Conservation (phyloP, 2,329 filamentous ascomycete species). For the Aspergillus ochraceoroseus region DNA sequence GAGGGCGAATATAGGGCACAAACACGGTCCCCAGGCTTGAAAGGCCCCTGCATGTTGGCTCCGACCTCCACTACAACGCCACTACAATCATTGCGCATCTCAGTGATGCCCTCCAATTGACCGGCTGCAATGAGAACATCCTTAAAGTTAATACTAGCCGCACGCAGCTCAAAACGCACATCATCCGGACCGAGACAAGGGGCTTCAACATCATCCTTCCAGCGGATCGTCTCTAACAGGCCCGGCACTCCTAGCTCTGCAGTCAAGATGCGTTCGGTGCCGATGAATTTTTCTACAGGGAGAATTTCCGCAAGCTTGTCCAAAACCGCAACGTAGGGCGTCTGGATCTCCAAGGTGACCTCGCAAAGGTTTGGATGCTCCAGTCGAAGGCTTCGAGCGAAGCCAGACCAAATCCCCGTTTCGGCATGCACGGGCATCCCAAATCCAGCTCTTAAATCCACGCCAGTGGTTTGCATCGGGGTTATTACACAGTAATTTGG, state of each 20-base stretch:
- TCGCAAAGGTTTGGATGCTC: constrained; percentile 7
- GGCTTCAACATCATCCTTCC: constrained; percentile 8
- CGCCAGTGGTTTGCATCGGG: constrained; percentile 1
- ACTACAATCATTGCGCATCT: constrained; percentile 10
- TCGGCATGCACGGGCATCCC: constrained; percentile 5
- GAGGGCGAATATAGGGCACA: constrained; percentile 10
- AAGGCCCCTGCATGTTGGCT: constrained; percentile 5
- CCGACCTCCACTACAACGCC: constrained; percentile 10
- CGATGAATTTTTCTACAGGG: constrained; percentile 2
- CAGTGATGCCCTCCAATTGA: constrained; percentile 8
- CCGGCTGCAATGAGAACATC: constrained; percentile 10
- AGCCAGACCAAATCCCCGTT: constrained; percentile 7
- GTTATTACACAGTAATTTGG: constrained; percentile 1
- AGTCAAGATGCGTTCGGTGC: constrained; percentile 1
- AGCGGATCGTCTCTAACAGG: constrained; percentile 10
- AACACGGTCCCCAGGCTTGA: constrained; percentile 8
- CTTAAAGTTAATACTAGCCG: constrained; percentile 11
- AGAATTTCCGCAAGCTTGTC: constrained; percentile 5
- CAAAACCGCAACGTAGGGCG: constrained; percentile 1
- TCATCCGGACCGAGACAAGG: constrained; percentile 9
- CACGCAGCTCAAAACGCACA: constrained; percentile 9
- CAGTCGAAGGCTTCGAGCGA: constrained; percentile 3
- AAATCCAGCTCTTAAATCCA: constrained; percentile 7
- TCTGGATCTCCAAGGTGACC: constrained; percentile 6
- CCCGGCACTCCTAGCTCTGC: constrained; percentile 9